Base-by-base conservation (phyloP, 2,329 filamentous ascomycete genomes). In the Colletotrichum somersetense region DNA sequence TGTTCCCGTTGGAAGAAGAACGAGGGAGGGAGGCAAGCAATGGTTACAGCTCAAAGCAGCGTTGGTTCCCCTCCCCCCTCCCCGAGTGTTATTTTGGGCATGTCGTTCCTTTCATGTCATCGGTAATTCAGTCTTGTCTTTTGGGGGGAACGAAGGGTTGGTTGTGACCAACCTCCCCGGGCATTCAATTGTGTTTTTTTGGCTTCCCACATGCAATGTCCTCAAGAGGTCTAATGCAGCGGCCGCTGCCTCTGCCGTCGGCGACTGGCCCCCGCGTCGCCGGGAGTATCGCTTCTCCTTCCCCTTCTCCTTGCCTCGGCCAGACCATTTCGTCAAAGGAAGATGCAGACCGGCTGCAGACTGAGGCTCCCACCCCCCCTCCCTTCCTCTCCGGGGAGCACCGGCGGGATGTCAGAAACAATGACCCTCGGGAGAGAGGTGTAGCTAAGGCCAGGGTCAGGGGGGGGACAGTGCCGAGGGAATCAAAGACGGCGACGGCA, bases 261-360 rank as follows among this genome's bases (percentile, higher is more conserved):
- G 58, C 38, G 38, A 69, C 66, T 40, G 18, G 58, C 48, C 26
- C 42, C 26, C 46, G 46, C 46, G 61, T 66, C 48, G 20, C 40
- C 42, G 46, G 48, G 26, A 30, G 16, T 30, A 38, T 30, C 44
- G 44, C 42, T 33, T 56, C 55, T 40, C n/a, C 44, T 14, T 44
- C 53, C 46, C 35, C 26, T 42, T 67, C 35, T 46, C 56, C 42
- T 71, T 52, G 30, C 52, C 46, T 52, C 70, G 64, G 53, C 59
- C 61, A 61, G 66, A 40, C 55, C 48, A 20, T 72, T 61, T 70
- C 52, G 44, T 70, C 70, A 72, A 70, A 72, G 66, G 35, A 65
- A 61, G 23, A 46, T 69, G 66, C 66, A 70, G 55, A 26, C 55
- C 55, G 40, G 65, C 70, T 72, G 55, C 70, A 65, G 66, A 72